Base-by-base conservation (phyloP, 441 rosid species). In the Erodium texanum region DNA sequence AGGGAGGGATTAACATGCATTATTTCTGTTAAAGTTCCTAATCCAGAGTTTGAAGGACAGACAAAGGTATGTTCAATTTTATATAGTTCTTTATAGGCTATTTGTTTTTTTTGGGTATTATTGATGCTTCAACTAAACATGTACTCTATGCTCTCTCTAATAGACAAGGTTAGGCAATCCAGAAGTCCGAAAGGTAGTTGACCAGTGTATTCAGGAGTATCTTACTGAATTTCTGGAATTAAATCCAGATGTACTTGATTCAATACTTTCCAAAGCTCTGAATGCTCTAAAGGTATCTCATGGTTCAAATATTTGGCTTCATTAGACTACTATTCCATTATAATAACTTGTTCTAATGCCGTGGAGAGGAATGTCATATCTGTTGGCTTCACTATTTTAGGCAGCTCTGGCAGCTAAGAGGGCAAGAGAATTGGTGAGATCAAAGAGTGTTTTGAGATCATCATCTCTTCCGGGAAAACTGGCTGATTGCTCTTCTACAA, bases 161-260 rank as follows among this genome's bases (percentile, higher is more conserved):
- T 76, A 92, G 99, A 95, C 99, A 77, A 92, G 99, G 79, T 82
- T 95, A 82, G 99, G 99, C 72, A 95, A 95, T 86, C 96, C 98
- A 14, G 98, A 95, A 83, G 99, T 95, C 71, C 88, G 97, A 69
- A 90, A 82, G 74, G 84, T 86, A 70, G 96, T 95, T 58, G 99
- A 95, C 74, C 97, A 89, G 76, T 89, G 93, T 74, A 85, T 92
- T 69, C 99, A 92, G 71, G 99, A 95, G 87, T 87, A 85, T 77
- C 92, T 95, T 68, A 86, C 96, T 1, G 99, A 90, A 74, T 95
- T 75, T 83, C 78, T 95, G 81, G 99, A 95, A 82, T 77, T 95
- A 86, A 98, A 95, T 81, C 99, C 98, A 22, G 89, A 90, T 80
- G 91, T 89, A 66, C 92, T 95, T 76, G 97, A 95, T 73, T 85